Conservation (phyloP, 169 alveolate species). For the Blepharisma undulans region DNA sequence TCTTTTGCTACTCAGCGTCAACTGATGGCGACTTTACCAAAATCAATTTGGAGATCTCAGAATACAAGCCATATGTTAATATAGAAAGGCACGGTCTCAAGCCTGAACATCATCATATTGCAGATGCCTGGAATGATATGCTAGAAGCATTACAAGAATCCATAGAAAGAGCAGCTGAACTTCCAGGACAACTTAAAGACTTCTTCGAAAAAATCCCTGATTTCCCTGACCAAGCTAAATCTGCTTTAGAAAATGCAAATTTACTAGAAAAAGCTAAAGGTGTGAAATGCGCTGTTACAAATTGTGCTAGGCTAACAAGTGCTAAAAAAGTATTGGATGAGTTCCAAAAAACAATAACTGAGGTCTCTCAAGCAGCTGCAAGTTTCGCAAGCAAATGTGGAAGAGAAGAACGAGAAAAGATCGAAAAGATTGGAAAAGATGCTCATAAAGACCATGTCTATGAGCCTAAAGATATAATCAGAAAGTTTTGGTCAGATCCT, state of each 20-base stretch:
- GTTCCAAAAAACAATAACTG: not conserved
- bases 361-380: not conserved
- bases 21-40: constrained; percentile 27
- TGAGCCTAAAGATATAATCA: not conserved
- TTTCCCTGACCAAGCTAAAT: not conserved
- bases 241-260: not conserved
- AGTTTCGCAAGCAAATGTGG: not conserved
- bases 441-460: not conserved
- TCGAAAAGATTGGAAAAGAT: not conserved
- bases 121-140: constrained; percentile 7
- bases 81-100: not conserved
- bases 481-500: not conserved
- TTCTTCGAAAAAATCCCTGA: not conserved
- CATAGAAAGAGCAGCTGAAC: not conserved
- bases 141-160: not conserved
- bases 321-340: not conserved
- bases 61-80: not conserved
- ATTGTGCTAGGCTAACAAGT: not conserved
- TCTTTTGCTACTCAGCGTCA: not conserved
- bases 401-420: not conserved
- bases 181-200: not conserved
- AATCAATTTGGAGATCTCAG: not conserved
- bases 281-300: not conserved
- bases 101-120: not conserved
- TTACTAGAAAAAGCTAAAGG: not conserved